Evolutionary conservation across 345 rosid genomes (phyloP).

Genomic region (Gossypium thurberi): DNA sequence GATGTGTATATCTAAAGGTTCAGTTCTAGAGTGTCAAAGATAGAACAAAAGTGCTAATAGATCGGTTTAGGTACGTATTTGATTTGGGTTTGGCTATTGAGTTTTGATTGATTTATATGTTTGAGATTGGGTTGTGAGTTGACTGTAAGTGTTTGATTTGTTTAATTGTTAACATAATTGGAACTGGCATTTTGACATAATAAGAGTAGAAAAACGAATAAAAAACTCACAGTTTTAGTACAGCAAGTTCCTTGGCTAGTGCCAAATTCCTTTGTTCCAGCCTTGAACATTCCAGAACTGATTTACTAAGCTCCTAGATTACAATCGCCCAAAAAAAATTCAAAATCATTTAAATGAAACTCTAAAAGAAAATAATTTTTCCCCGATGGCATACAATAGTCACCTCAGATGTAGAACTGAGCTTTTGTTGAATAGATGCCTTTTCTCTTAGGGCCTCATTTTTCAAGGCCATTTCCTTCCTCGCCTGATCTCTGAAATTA

Average conservation of each 20-base stretch:
- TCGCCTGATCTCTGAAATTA: conserved; percentile 38
- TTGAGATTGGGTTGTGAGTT: too few relatives aligned
- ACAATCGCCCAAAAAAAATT: conserved; percentile 8
- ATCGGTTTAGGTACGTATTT: background rate
- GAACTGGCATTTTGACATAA: background rate
- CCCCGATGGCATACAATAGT: background rate
- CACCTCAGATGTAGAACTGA: conserved; percentile 61
- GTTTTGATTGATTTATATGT: background rate
- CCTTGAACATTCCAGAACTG: conserved; percentile 39
- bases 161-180: too few relatives aligned
- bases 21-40: too few relatives aligned
- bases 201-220: background rate
- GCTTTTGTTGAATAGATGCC: conserved; percentile 34
- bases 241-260: conserved; percentile 83
- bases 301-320: conserved; percentile 54
- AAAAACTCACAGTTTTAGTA: conserved; percentile 63
- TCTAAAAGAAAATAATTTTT: background rate
- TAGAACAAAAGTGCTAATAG: too few relatives aligned
- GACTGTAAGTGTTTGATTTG: too few relatives aligned
- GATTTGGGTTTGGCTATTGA: background rate
- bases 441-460: conserved; percentile 57
- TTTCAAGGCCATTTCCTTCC: conserved; percentile 43
- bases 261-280: conserved; percentile 68
- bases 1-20: too few relatives aligned
- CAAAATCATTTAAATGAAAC: background rate